Evolutionary conservation across 192 early-diverging fungal genomes (phyloP).

Genomic region (Chytriomyces hyalinus): DNA sequence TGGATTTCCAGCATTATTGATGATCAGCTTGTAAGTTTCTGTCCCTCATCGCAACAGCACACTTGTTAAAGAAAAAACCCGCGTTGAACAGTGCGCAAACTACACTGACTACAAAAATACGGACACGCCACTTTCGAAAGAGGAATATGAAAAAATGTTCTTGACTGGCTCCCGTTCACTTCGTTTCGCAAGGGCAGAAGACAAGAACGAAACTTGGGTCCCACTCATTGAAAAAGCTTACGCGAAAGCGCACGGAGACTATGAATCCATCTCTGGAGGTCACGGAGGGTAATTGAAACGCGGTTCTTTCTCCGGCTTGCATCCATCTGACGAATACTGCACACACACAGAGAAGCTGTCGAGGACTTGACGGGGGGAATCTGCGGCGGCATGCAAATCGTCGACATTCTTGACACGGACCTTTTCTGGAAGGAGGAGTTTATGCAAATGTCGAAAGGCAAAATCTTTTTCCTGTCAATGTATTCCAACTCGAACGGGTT

Average conservation of each 20-base stretch:
- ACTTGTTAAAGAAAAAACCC: background rate
- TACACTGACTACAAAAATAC: background rate
- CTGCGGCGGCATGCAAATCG: constrained; percentile 41
- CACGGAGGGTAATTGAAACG: constrained; percentile 16
- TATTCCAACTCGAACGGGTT: constrained; percentile 41
- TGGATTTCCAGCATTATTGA: constrained; percentile 63
- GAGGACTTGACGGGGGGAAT: constrained; percentile 64
- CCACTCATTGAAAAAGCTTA: constrained; percentile 64
- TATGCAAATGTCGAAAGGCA: constrained; percentile 45
- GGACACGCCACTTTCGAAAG: background rate
- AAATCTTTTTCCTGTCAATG: constrained; percentile 41
- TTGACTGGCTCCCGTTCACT: constrained; percentile 32
- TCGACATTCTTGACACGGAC: constrained; percentile 59
- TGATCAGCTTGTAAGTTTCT: constrained; percentile 40
- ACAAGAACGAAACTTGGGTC: constrained; percentile 60
- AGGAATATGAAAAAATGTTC: constrained; percentile 28
- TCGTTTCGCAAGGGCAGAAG: constrained; percentile 44
- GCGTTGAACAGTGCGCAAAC: background rate
- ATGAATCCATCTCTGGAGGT: constrained; percentile 53
- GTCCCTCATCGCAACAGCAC: background rate
- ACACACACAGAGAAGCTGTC: constrained; percentile 49
- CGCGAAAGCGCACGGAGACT: constrained; percentile 62
- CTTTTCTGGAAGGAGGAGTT: constrained; percentile 63
- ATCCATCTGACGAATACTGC: background rate
- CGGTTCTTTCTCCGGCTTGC: background rate